Percentiles rank a stretch among this genome's conserved stretches.
Evolutionary conservation across 345 rosid species (phyloP).

Genomic region (Clarkia xantiana): DNA sequence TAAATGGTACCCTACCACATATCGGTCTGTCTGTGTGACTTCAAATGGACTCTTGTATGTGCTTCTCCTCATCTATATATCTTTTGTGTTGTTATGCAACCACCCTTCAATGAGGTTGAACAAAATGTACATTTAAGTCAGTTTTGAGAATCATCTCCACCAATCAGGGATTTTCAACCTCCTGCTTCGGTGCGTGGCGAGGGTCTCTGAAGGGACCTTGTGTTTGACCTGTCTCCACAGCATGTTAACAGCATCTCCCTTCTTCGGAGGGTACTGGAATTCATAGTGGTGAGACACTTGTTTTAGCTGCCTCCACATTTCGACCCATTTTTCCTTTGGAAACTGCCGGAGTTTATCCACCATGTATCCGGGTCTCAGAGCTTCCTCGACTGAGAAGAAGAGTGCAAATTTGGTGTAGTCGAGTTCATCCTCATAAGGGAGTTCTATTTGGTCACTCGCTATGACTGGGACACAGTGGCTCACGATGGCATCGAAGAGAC

Average conservation of each 20-base stretch:
- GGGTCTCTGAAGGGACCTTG: slow-evolving; percentile 46
- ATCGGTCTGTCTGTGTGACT: too few relatives aligned
- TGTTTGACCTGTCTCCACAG: slow-evolving; percentile 81
- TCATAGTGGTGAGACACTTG: slow-evolving; percentile 40
- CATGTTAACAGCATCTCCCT: slow-evolving; percentile 80
- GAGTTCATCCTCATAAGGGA: slow-evolving; percentile 80
- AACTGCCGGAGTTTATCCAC: slow-evolving; percentile 50
- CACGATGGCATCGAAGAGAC: slow-evolving; percentile 81
- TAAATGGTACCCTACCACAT: too few relatives aligned
- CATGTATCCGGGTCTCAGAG: slow-evolving; percentile 49
- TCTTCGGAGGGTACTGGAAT: slow-evolving; percentile 53
- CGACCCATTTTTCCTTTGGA: slow-evolving; percentile 40
- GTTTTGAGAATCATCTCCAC: slow-evolving; percentile 25
- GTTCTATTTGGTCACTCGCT: slow-evolving; percentile 69
- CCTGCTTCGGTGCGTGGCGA: slow-evolving; percentile 51
- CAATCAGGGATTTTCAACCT: slow-evolving; percentile 76
- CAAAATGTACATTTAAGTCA: too few relatives aligned
- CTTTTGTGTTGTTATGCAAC: too few relatives aligned
- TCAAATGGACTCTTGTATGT: too few relatives aligned
- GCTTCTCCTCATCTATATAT: too few relatives aligned
- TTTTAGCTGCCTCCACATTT: slow-evolving; percentile 60
- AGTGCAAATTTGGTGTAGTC: slow-evolving; percentile 70
- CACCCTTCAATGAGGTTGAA: too few relatives aligned
- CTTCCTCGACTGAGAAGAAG: slow-evolving; percentile 58
- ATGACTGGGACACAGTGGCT: slow-evolving; percentile 86